Evolutionary conservation across 768 basidiomycete genomes (phyloP), one percentile per base, ranked within the genome.

Genomic region (Neoboletus magnificus): DNA sequence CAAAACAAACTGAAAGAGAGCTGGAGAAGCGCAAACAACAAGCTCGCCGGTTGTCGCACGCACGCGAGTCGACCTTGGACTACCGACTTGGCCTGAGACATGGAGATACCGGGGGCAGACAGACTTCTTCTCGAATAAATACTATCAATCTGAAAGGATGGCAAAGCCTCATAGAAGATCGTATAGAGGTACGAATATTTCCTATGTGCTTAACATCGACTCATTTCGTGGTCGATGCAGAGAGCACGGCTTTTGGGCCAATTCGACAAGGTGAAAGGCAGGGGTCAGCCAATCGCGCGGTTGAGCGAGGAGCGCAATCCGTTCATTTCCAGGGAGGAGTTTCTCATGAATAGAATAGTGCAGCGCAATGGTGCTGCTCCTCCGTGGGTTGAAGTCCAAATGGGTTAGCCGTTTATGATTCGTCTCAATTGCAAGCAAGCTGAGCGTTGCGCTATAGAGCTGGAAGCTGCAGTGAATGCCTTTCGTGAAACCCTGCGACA

Each of bases 331-430:
- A 77, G 87, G 9, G 88, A 89, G 61, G 91, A 93, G 65, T 89
- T 86, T 62, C 74, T 93, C 46, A 85, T 93, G 86, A 94, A 93
- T 61, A 82, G 91, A 13, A 91, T 92, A 55, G 80, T 93, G 8
- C 85, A 90, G 64, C 77, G 83, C 48, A 87, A 91, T 59, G 90
- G 88, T n/a, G 88, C 87, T 7, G 81, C 83, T 4, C 92, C 91
- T 30, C 87, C 89, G 4, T 94, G 92, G 91, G 85, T 93, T 1
- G 91, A 93, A 71, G 63, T 91, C 33, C 91, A 92, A 69, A 74
- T 77, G 53, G 87, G 86, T 84, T 58, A 44, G 80, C 40, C n/a
- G 25, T 68, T 22, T 10, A 13, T 29, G n/a, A 35, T 22, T 16
- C 29, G n/a, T n/a, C 44, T 25, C 39, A 22, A n/a, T 48, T 57